Conservation (phyloP, 495 filamentous ascomycete genomes). For the Daldinia decipiens region DNA sequence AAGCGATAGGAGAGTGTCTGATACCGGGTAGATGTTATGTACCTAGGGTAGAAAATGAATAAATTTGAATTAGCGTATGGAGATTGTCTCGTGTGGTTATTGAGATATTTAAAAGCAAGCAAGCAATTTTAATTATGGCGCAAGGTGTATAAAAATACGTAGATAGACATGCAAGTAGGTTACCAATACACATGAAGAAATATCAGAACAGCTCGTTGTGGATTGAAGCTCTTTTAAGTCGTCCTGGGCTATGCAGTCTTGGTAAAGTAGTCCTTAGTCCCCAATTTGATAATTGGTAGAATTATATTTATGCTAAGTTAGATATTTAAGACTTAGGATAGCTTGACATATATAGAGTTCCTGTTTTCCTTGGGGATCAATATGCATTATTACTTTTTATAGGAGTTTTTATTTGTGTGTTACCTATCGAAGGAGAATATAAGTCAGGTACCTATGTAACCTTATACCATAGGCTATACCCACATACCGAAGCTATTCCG, state of each 20-base stretch:
- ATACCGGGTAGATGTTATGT: conserved; percentile 2
- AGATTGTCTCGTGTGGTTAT: neutral
- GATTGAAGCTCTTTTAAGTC: neutral
- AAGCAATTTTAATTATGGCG: neutral
- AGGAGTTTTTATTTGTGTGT: too few relatives aligned
- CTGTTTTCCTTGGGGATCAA: too few relatives aligned
- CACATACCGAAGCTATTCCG: neutral
- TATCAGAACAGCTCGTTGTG: neutral
- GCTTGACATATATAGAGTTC: too few relatives aligned
- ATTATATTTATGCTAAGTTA: too few relatives aligned
- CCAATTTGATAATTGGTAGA: neutral
- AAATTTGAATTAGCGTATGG: neutral
- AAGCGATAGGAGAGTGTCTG: neutral
- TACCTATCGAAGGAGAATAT: neutral
- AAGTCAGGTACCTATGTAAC: neutral
- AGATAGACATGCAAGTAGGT: too few relatives aligned
- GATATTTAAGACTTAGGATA: too few relatives aligned
- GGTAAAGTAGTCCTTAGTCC: neutral
- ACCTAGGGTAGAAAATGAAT: neutral
- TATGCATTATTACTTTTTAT: too few relatives aligned
- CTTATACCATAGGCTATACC: neutral
- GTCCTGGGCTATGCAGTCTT: neutral
- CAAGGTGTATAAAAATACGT: too few relatives aligned
- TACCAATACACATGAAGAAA: neutral
- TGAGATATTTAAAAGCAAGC: neutral